Evolutionary conservation across 208 protist species (phyloP).

Genomic region (Trypanosoma brucei): DNA sequence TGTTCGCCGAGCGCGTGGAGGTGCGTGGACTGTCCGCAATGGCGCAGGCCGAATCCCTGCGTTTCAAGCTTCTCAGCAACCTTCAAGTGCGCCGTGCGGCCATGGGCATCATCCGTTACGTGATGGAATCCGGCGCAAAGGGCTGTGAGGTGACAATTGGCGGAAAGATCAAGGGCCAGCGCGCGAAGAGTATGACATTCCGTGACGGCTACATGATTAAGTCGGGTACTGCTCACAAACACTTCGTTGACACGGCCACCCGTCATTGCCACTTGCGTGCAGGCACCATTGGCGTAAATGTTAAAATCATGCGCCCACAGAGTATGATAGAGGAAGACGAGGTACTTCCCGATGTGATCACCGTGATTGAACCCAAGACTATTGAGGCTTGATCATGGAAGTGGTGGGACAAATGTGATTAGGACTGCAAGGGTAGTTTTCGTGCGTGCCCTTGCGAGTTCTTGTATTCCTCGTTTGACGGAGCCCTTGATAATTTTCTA

Average conservation of each 20-base stretch:
- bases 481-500: conserved; percentile 1
- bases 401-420: background rate
- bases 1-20: conserved; percentile 96
- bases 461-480: background rate
- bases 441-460: background rate
- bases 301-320: conserved; percentile 98
- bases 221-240: conserved; percentile 90
- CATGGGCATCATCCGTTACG: conserved; percentile 98
- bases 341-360: conserved; percentile 77
- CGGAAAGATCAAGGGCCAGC: conserved; percentile 98
- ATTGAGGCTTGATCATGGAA: conserved; percentile 11
- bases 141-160: conserved; percentile 98
- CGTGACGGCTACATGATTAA: conserved; percentile 99
- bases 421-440: too few relatives aligned
- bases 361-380: conserved; percentile 55
- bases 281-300: conserved; percentile 97
- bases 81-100: conserved; percentile 97
- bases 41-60: conserved; percentile 98
- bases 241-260: conserved; percentile 94
- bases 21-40: conserved; percentile 98
- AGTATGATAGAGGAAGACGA: conserved; percentile 42
- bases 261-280: conserved; percentile 98
- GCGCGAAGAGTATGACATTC: conserved; percentile 99
- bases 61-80: conserved; percentile 97
- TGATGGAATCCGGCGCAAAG: conserved; percentile 98